Evolutionary conservation across 108 stramenopile species (phyloP).

Genomic region (Schizochytrium sp.): DNA sequence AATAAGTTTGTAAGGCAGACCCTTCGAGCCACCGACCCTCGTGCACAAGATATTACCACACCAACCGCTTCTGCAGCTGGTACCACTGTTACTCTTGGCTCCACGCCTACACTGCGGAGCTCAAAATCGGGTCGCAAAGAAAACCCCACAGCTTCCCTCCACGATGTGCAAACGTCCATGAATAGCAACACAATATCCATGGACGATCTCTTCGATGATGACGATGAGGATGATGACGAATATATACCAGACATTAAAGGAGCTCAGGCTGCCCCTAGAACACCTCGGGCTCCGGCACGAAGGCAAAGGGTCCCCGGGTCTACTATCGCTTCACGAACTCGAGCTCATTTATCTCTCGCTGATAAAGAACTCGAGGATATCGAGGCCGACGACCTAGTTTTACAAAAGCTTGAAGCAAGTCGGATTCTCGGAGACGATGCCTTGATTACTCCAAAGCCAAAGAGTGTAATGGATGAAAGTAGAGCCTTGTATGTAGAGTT

Average conservation of each 20-base stretch:
- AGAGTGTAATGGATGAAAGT: neutral
- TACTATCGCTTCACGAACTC: conserved; percentile 6
- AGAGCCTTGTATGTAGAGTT: neutral
- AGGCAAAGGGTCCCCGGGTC: neutral
- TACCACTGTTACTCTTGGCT: too few relatives aligned
- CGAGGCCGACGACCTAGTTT: neutral
- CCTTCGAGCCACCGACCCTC: neutral
- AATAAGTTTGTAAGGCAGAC: conserved; percentile 16
- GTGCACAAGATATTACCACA: too few relatives aligned
- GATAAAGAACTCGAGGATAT: neutral
- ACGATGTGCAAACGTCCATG: too few relatives aligned
- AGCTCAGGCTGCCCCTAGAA: too few relatives aligned
- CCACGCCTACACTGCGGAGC: too few relatives aligned
- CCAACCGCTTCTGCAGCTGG: too few relatives aligned
- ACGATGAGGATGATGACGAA: conserved; percentile 25
- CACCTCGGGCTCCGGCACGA: neutral
- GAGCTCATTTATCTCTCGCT: conserved; percentile 1
- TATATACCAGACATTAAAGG: neutral
- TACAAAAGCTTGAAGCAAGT: neutral
- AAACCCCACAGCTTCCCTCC: too few relatives aligned
- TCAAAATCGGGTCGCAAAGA: too few relatives aligned
- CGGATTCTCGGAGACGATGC: conserved; percentile 43
- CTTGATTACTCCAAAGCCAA: neutral
- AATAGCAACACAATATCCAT: neutral
- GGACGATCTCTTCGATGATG: neutral